phyloP scores from a whole-genome alignment of 2,329 filamentous ascomycete species.

The Colletotrichum viniferum region DNA sequence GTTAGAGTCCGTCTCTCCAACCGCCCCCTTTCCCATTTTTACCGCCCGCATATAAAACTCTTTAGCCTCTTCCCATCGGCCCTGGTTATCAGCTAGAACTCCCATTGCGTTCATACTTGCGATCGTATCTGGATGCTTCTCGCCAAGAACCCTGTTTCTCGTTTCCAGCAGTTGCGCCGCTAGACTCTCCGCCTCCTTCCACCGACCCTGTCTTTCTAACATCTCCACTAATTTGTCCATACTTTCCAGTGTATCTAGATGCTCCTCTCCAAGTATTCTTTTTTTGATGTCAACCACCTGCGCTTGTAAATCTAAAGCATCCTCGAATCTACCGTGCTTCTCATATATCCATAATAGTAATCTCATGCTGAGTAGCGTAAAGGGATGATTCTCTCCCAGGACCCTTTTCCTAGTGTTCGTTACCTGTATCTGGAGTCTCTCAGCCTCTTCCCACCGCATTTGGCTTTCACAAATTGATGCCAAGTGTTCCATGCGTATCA shows the following conservation, averaged over 20 bases:
- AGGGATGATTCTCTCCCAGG: neutral
- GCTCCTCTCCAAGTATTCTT: neutral
- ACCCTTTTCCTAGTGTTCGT: neutral
- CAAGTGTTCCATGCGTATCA: neutral
- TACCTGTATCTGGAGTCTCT: neutral
- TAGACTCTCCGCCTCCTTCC: neutral
- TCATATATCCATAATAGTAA: accelerated
- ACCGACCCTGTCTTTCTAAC: neutral
- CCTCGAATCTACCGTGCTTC: neutral
- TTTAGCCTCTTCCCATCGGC: neutral
- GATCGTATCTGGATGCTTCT: neutral
- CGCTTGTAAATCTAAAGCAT: neutral
- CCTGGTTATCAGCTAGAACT: accelerated
- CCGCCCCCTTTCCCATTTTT: neutral
- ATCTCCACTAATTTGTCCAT: accelerated
- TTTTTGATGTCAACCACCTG: accelerated
- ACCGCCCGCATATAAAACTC: neutral
- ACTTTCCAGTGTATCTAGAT: neutral
- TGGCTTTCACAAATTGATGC: accelerated
- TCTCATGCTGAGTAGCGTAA: accelerated
- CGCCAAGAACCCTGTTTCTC: neutral
- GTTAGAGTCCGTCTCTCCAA: neutral
- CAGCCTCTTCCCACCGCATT: neutral
- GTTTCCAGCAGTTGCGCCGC: neutral
- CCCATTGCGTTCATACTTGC: neutral